These are phyloP conservation scores for Mesotaenium endlicherianum DNA, from an alignment of 139 green algal genomes.

Conservation along the genomic window DNA sequence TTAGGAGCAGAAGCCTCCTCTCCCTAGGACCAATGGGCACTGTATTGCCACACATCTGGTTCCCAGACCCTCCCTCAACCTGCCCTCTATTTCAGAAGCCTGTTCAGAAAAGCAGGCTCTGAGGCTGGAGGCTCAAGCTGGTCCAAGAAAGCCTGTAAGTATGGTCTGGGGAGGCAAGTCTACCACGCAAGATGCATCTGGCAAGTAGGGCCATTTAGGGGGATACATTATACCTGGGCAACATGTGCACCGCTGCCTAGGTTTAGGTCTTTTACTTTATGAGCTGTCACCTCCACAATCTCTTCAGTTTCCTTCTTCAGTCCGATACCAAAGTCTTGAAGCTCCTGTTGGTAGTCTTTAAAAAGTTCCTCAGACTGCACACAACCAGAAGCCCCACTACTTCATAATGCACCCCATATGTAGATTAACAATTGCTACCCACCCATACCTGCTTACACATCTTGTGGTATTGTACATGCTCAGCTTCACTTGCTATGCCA, in stretches of 20 bases:
- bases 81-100: too few relatives aligned
- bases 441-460: background rate
- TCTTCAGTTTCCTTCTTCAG: conserved; percentile 52
- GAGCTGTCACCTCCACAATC: conserved; percentile 24
- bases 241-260: conserved; percentile 27
- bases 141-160: too few relatives aligned
- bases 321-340: conserved; percentile 47
- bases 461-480: background rate
- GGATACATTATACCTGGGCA: conserved; percentile 13
- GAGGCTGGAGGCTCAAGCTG: too few relatives aligned
- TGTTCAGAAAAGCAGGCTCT: too few relatives aligned
- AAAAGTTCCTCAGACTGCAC: conserved; percentile 45
- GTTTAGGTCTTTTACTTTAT: conserved; percentile 22
- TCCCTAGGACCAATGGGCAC: too few relatives aligned
- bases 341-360: conserved; percentile 31
- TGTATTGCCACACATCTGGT: too few relatives aligned
- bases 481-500: background rate
- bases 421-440: background rate
- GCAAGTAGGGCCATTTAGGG: too few relatives aligned
- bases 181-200: too few relatives aligned
- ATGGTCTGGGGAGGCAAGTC: too few relatives aligned
- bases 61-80: too few relatives aligned
- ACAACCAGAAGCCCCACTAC: background rate
- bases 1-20: too few relatives aligned
- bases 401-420: background rate